phyloP scores from a whole-genome alignment of 257 asterid genomes.

The Salvia rosmarinus region DNA sequence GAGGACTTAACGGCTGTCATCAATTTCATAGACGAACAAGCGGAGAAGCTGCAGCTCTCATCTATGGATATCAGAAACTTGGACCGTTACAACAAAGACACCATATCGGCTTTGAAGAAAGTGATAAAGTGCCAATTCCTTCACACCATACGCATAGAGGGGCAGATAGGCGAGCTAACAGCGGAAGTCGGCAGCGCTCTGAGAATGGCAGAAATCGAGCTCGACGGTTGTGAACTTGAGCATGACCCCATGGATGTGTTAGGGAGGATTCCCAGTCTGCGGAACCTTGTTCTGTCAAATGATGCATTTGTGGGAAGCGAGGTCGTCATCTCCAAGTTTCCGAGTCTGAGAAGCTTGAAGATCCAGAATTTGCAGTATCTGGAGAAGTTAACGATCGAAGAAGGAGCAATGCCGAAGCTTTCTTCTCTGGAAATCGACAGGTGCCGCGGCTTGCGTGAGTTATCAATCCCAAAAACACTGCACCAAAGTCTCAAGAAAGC shows the following conservation, averaged over 20 bases:
- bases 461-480: background rate
- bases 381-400: slow-evolving; percentile 21
- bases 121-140: slow-evolving; percentile 12
- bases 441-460: background rate
- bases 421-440: slow-evolving; percentile 21
- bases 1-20: slow-evolving; percentile 17
- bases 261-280: slow-evolving; percentile 22
- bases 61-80: slow-evolving; percentile 23
- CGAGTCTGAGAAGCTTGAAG: slow-evolving; percentile 33
- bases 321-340: slow-evolving; percentile 29
- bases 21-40: too few species aligned
- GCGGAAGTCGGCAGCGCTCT: background rate
- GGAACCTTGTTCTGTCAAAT: slow-evolving; percentile 26
- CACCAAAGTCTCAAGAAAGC: background rate
- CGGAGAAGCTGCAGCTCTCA: background rate
- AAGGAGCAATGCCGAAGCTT: slow-evolving; percentile 37
- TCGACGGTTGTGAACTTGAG: slow-evolving; percentile 24
- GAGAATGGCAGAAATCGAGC: slow-evolving; percentile 22
- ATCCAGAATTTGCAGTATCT: slow-evolving; percentile 27
- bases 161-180: slow-evolving; percentile 22
- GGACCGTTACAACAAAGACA: slow-evolving; percentile 25
- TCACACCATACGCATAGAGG: slow-evolving; percentile 27
- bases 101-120: background rate
- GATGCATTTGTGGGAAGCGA: slow-evolving; percentile 29
- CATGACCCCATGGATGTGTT: slow-evolving; percentile 32